These are phyloP conservation scores for Scenedesmus sp. DNA, from an alignment of 163 green algal genomes.

Conservation along the genomic window DNA sequence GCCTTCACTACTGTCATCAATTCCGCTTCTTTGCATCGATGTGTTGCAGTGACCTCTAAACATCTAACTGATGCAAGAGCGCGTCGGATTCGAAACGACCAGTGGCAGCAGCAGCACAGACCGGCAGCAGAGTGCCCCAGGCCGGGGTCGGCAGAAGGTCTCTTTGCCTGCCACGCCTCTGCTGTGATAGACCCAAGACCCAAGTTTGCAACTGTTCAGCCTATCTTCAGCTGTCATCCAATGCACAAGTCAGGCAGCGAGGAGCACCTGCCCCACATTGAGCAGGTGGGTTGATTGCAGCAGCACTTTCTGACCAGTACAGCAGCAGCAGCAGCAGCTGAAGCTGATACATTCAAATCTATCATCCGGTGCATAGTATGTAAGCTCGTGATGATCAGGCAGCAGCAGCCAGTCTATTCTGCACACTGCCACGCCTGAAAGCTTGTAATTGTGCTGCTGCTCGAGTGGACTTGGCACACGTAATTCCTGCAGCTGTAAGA, in stretches of 20 bases:
- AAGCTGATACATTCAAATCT: too few species aligned
- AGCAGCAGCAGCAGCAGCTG: neutral
- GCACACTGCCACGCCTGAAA: neutral
- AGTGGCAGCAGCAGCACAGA: slow-evolving; percentile 3
- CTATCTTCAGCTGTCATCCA: too few species aligned
- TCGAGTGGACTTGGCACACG: neutral
- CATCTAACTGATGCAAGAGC: neutral
- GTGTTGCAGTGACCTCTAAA: neutral
- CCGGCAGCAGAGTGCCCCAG: neutral
- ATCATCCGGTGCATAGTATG: too few species aligned
- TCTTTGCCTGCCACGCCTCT: neutral
- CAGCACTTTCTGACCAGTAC: neutral
- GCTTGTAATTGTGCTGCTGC: neutral
- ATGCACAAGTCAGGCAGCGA: slow-evolving; percentile 24
- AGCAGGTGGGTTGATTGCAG: neutral
- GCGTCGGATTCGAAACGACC: neutral
- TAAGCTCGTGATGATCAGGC: slow-evolving; percentile 21
- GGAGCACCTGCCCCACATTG: slow-evolving; percentile 2
- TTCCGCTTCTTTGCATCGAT: neutral
- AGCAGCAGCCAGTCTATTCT: neutral
- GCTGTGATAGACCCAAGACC: neutral
- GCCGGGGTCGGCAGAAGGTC: neutral
- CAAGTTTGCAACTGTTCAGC: neutral
- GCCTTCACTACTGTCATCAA: neutral
- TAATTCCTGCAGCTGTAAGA: slow-evolving; percentile 39